Conservation (phyloP, 78 protist species). For the Speleostelium caveatum region DNA sequence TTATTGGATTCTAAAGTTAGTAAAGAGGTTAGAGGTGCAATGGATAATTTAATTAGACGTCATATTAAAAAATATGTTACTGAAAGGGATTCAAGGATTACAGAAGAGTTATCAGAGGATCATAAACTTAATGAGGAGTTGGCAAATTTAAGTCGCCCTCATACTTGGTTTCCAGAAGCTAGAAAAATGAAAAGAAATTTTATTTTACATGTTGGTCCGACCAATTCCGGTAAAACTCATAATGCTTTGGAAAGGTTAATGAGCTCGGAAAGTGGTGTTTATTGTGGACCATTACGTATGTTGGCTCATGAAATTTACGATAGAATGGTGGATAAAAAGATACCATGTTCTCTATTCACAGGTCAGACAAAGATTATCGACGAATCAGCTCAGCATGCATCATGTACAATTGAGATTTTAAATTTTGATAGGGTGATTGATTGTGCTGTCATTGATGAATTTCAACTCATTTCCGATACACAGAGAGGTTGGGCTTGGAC, state of each 20-base stretch:
- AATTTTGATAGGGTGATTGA: conserved; percentile 39
- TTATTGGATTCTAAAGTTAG: neutral
- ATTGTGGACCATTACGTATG: conserved; percentile 81
- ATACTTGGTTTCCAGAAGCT: conserved; percentile 66
- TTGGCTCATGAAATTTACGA: conserved; percentile 75
- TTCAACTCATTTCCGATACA: conserved; percentile 83
- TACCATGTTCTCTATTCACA: conserved; percentile 33
- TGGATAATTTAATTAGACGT: neutral
- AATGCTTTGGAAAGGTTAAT: conserved; percentile 48
- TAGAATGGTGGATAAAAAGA: neutral
- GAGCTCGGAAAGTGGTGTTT: conserved; percentile 63
- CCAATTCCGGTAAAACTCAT: conserved; percentile 81
- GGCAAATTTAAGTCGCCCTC: conserved; percentile 56
- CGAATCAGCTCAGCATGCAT: conserved; percentile 20
- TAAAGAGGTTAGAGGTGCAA: neutral
- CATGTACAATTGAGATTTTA: conserved; percentile 92
- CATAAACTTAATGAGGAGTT: neutral
- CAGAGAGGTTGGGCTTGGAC: conserved; percentile 95
- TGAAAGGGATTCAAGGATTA: neutral
- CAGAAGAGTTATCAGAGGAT: neutral
- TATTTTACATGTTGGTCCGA: conserved; percentile 80
- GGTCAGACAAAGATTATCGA: conserved; percentile 38
- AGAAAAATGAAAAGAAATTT: conserved; percentile 62
- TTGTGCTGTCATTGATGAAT: conserved; percentile 93
- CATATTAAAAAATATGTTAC: neutral